These are phyloP conservation scores for Pseudonitzschia delicatissima DNA, from an alignment of 108 stramenopile species.

Conservation along the genomic window DNA sequence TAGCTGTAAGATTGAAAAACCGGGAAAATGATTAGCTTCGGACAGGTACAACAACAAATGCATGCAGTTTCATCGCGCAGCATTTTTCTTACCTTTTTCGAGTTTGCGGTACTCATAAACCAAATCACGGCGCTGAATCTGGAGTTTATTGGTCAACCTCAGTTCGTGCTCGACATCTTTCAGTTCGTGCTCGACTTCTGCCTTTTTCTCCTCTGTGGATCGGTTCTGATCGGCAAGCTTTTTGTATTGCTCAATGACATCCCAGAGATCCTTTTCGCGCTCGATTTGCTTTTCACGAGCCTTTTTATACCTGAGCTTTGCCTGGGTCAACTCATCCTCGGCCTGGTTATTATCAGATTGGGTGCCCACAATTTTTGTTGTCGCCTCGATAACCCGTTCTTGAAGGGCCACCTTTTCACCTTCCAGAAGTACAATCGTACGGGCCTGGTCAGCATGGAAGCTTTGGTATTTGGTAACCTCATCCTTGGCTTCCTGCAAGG, in stretches of 20 bases:
- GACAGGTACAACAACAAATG: background rate
- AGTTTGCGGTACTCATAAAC: conserved; percentile 15
- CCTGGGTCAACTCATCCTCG: background rate
- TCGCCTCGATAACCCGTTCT: background rate
- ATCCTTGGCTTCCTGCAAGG: background rate
- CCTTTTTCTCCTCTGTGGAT: background rate
- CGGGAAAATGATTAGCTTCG: background rate
- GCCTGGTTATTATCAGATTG: background rate
- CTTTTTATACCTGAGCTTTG: background rate
- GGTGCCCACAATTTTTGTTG: background rate
- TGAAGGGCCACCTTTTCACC: background rate
- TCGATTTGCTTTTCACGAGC: background rate
- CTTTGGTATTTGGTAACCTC: background rate
- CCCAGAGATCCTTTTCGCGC: conserved; percentile 11
- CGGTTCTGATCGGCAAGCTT: background rate
- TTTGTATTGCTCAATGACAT: conserved; percentile 13
- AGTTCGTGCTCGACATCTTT: conserved; percentile 7
- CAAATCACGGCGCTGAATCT: conserved; percentile 12
- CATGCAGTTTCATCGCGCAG: no score
- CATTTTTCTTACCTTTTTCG: conserved; percentile 6
- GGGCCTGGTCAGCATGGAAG: background rate
- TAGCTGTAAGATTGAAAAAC: background rate
- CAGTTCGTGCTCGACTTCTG: background rate
- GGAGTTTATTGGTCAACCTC: conserved; percentile 18
- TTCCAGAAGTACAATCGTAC: background rate